Base-by-base conservation (phyloP, 306 rosid genomes). In the Trifolium dubium region DNA sequence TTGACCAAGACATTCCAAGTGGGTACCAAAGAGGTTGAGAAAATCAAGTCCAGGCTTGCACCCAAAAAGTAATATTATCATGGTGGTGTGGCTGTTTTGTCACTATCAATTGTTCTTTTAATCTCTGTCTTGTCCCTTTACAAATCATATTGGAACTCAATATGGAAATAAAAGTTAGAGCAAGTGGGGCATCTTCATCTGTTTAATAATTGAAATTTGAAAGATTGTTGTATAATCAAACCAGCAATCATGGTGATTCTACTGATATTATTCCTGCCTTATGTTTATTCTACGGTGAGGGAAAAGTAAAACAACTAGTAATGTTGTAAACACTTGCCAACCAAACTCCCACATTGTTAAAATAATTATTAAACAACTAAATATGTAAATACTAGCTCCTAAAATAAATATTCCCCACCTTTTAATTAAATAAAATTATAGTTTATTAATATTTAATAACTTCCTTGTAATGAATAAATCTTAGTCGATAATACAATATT, bases 11-110 rank as follows among this genome's bases (percentile, higher is more conserved):
- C 97, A 5, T 94, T 94, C 81, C 84, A 79, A 60, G 70, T 94
- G 32, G 88, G 90, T 51, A 88, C 92, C 13, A 87, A 89, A 77
- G 82, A 71, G 76, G 76, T 94, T 35, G 35, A 85, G 55, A 91
- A 89, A 80, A 94, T 94, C 63, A 91, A 87, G 88, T 80, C 85
- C 14, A 86, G 79, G 82, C 76, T 88, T 61, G 92, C 96, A 13
- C 88, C 97, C 56, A 86, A 86, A 84, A 78, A 81, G 59, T 86
- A 67, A 29, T 7, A 1, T 30, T 65, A 28, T 17, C 13, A 34
- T 30, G 13, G 43, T 72, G 69, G 37, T 70, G 56, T 35, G 67
- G 6, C 7, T 64, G n/a, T 54, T 30, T 30, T 18, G 66, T 51
- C 18, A 43, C 30, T 18, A 59, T 32, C 61, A 10, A 50, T 41